Evolutionary conservation across 345 rosid genomes (phyloP), one percentile per base, ranked within the genome.

Genomic region (Eucalyptus decipiens): DNA sequence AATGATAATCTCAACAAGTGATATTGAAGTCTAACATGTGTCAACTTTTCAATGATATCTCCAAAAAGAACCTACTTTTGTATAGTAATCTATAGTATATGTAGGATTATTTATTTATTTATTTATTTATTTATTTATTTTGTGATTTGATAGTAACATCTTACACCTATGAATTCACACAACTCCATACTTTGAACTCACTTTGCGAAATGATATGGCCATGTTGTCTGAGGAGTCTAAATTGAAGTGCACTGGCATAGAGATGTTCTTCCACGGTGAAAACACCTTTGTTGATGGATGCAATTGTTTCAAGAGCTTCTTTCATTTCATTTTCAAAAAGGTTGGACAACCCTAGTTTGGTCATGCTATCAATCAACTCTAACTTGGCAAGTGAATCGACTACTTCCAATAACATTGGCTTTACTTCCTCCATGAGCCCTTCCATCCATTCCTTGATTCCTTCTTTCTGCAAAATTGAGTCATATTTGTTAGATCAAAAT

Each of bases 201-300:
- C 96, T 93, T 93, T 90, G 91, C 50, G 95, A 93, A 89, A 92
- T 90, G 62, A 89, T 51, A 85, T 91, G 88, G 48, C 94, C 93
- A 28, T 93, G 90, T 50, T 90, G 91, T 90, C 95, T 89, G 42
- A 94, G 92, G 45, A 93, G 92, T 88, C 89, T 91, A 88, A 93
- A 94, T 56, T 91, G 80, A 83, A 93, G 89, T 1, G 96, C 92
- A 45, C 60, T 90, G 9, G 80, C 30, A 58, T 93, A 91, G 34
- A 93, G 93, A 81, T 90, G 80, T 14, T 89, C 88, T 85, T 90
- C 76, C 91, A 32, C 3, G 5, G 14, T 19, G 81, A 72, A 34
- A 19, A 11, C 8, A 43, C 3, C 28, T 1, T 37, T 19, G 28
- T 37, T 19, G 15, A 40, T 24, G 80, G 88, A 69, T 30, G 90